phyloP scores from a whole-genome alignment of 495 filamentous ascomycete species.

The Penicillium coffeae region DNA sequence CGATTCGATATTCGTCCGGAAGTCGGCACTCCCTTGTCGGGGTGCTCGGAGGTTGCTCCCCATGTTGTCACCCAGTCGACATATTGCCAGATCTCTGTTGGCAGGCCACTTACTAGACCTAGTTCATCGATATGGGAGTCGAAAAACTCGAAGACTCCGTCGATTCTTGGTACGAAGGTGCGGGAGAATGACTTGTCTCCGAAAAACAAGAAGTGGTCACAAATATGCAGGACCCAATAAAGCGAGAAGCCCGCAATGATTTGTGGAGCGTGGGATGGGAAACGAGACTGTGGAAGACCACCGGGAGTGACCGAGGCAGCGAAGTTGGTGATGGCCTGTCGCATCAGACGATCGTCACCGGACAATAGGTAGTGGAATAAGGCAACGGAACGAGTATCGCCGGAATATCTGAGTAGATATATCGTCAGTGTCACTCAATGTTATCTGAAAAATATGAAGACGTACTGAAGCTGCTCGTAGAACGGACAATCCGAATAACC shows the following conservation, averaged over 20 bases:
- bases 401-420: conserved; percentile 21
- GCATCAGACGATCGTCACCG: conserved; percentile 35
- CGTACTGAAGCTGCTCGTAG: conserved; percentile 40
- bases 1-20: conserved; percentile 23
- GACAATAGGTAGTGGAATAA: conserved; percentile 38
- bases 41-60: conserved; percentile 31
- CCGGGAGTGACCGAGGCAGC: conserved; percentile 26
- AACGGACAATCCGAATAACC: conserved; percentile 39
- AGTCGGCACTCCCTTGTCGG: conserved; percentile 35
- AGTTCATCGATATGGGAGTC: conserved; percentile 23
- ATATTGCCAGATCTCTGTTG: conserved; percentile 32
- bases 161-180: conserved; percentile 29
- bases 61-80: conserved; percentile 40
- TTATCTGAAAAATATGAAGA: background rate
- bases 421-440: too few species aligned
- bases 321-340: conserved; percentile 35
- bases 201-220: conserved; percentile 34
- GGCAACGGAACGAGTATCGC: conserved; percentile 28
- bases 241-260: conserved; percentile 35
- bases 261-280: conserved; percentile 33
- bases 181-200: conserved; percentile 26
- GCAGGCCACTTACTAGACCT: conserved; percentile 29
- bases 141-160: conserved; percentile 38
- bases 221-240: conserved; percentile 36
- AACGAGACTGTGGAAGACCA: conserved; percentile 34